These are phyloP conservation scores for Fraxinus excelsior DNA, from an alignment of 257 asterid genomes.

Conservation along the genomic window DNA sequence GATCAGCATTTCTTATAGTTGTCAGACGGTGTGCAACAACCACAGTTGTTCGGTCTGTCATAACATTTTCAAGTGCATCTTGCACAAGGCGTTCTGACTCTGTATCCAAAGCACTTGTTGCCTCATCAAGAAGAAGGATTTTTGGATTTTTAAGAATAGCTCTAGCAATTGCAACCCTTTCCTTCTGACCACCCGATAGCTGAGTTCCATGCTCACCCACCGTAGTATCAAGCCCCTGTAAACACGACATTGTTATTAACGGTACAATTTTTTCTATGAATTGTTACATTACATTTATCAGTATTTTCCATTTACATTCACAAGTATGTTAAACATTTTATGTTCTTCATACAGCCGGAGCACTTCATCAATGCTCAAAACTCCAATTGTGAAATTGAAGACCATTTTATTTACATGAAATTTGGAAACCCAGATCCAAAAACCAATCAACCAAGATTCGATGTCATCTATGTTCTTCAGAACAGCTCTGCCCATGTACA, in stretches of 20 bases:
- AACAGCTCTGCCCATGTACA: too few relatives aligned
- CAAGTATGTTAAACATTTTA: too few relatives aligned
- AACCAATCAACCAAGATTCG: too few relatives aligned
- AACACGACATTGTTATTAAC: not conserved
- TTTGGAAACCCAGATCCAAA: too few relatives aligned
- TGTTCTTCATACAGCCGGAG: too few relatives aligned
- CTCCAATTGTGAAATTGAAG: too few relatives aligned
- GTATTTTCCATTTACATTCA: too few relatives aligned
- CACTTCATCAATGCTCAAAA: too few relatives aligned
- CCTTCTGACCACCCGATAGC: constrained; percentile 77
- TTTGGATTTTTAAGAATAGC: constrained; percentile 63
- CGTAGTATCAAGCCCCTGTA: constrained; percentile 57
- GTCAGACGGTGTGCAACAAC: constrained; percentile 69
- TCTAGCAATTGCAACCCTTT: constrained; percentile 68
- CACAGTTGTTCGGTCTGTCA: constrained; percentile 52
- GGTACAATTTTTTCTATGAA: too few relatives aligned
- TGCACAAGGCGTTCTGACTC: constrained; percentile 55
- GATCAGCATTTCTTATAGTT: constrained; percentile 56
- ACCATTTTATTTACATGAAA: too few relatives aligned
- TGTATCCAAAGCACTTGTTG: constrained; percentile 66
- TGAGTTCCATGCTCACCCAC: constrained; percentile 66
- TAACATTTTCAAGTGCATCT: constrained; percentile 55
- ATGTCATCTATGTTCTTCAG: too few relatives aligned
- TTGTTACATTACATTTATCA: too few relatives aligned
- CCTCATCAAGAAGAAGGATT: constrained; percentile 73